phyloP scores from a whole-genome alignment of 192 early-diverging fungal species.

The Gaertneriomyces semiglobifer region DNA sequence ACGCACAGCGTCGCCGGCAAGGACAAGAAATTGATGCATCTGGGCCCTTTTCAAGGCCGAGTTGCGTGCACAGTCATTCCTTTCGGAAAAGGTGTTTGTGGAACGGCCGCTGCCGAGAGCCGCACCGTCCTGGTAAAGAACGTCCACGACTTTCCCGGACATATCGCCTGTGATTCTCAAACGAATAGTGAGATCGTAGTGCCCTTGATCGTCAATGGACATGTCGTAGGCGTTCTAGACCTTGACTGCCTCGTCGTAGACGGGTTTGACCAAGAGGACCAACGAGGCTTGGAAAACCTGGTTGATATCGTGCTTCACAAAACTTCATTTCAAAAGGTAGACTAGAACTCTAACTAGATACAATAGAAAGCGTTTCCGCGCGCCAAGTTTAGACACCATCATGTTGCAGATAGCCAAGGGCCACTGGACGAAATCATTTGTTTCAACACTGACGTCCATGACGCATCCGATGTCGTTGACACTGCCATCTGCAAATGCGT shows the following conservation, averaged over 20 bases:
- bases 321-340: too few species aligned
- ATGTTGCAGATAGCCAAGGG: conserved; percentile 23
- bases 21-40: conserved; percentile 40
- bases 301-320: conserved; percentile 12
- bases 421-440: conserved; percentile 26
- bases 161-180: conserved; percentile 89
- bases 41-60: conserved; percentile 88
- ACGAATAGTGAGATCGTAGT: conserved; percentile 85
- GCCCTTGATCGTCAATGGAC: conserved; percentile 51
- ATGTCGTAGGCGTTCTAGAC: conserved; percentile 43
- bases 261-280: conserved; percentile 43
- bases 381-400: not conserved
- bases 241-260: conserved; percentile 38
- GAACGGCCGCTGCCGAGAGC: conserved; percentile 64
- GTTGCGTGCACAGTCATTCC: conserved; percentile 83
- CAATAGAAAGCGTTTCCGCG: too few species aligned
- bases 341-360: too few species aligned
- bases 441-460: conserved; percentile 30
- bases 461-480: conserved; percentile 16
- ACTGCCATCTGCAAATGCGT: conserved; percentile 18
- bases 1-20: conserved; percentile 6
- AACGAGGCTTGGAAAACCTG: conserved; percentile 38
- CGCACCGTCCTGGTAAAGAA: conserved; percentile 66
- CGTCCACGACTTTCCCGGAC: conserved; percentile 78
- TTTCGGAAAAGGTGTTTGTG: conserved; percentile 86